Evolutionary conservation across 768 basidiomycete genomes (phyloP), one percentile per base, ranked within the genome.

Genomic region (Baorangia bicolor): DNA sequence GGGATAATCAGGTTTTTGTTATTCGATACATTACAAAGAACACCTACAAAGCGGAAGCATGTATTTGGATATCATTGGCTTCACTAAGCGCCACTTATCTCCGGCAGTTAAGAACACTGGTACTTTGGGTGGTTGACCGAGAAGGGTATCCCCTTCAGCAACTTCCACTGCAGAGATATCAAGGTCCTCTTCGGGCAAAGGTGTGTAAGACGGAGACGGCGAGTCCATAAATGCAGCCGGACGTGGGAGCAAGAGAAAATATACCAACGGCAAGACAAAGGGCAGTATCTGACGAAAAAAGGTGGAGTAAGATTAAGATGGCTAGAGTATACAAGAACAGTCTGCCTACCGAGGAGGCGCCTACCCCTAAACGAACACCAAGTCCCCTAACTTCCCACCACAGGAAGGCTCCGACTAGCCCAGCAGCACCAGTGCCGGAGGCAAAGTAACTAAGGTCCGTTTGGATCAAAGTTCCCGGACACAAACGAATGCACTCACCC

Each of bases 331-430:
- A 48, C 39, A 8, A 18, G 38, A n/a, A 20, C 20, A 14, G 28
- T 5, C 11, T 20, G 68, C 88, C 35, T 66, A 92, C 92, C 14
- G 91, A 82, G 11, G 91, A 93, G 21, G 96, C 64, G 2, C 92
- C 90, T 23, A 98, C 85, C 2, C 94, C 97, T 12, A 77, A 64
- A 41, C 85, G 81, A 6, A 99, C 92, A 21, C 97, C 96, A 0
- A 96, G 73, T 2, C 84, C 82, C 20, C 97, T 79, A 5, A 98
- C 75, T 59, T 93, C 79, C 96, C 96, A 98, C 97, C 97, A 98
- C 13, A 97, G 66, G 37, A 90, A 88, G 0, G 96, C 94, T 8
- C 96, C 96, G 1, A 87, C 88, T 1, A 99, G 82, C 0, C 96
- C 96, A 0, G 96, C 96, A 5, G 90, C 92, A 2, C 96, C 96